phyloP scores from a whole-genome alignment of 768 basidiomycete species.

The Russula dissimulans region DNA sequence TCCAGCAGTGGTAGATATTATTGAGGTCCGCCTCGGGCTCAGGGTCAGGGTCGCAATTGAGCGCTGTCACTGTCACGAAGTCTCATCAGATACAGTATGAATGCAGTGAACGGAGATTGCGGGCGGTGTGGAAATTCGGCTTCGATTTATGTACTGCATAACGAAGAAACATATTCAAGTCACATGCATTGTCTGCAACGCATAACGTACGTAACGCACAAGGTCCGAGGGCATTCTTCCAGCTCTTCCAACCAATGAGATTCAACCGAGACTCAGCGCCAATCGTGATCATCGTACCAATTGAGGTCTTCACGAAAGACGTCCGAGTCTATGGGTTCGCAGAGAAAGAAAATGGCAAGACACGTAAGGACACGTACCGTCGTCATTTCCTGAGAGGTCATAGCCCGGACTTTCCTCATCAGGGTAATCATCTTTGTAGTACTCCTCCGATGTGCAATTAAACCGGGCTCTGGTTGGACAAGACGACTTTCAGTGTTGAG shows the following conservation, averaged over 20 bases:
- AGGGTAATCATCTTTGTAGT: conserved; percentile 75
- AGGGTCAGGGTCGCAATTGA: no score
- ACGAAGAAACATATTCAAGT: background rate
- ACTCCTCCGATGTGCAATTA: conserved; percentile 54
- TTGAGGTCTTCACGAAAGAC: background rate
- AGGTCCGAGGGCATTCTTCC: no score
- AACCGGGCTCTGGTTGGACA: background rate
- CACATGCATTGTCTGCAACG: background rate
- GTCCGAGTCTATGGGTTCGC: conserved; percentile 30
- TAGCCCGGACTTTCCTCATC: conserved; percentile 45
- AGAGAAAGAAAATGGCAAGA: background rate
- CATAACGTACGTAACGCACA: no score
- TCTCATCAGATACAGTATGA: background rate
- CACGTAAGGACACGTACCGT: background rate
- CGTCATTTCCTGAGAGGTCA: conserved; percentile 18
- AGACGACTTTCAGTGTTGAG: background rate
- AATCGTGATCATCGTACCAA: background rate
- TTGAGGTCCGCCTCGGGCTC: no score
- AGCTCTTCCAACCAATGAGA: background rate
- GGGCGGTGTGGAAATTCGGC: no score
- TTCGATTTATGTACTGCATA: no score
- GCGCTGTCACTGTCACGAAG: no score
- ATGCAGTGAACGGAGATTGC: no score
- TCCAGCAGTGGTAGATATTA: no score
- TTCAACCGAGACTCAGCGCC: background rate